Evolutionary conservation across 2,329 filamentous ascomycete genomes (phyloP).

Genomic region (Zymoseptoria pseudotritici): DNA sequence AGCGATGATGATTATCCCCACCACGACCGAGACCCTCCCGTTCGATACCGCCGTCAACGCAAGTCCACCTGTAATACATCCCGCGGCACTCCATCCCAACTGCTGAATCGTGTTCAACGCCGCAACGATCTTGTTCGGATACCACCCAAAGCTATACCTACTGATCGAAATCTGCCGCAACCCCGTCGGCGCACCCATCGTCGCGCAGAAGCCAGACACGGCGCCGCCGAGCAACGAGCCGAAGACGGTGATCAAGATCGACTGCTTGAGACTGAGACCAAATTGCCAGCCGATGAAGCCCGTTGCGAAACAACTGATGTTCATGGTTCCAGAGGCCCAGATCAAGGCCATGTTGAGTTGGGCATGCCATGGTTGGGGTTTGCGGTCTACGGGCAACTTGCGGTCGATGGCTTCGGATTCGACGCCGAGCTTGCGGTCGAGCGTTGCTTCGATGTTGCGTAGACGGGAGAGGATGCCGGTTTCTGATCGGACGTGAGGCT

Average conservation of each 20-base stretch:
- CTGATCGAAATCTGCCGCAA: slow-evolving; percentile 40
- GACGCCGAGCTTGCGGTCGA: slow-evolving; percentile 41
- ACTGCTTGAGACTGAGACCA: slow-evolving; percentile 39
- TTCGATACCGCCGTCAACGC: slow-evolving; percentile 36
- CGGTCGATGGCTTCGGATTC: slow-evolving; percentile 44
- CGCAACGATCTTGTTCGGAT: slow-evolving; percentile 42
- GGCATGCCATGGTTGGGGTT: slow-evolving; percentile 27
- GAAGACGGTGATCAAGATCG: slow-evolving; percentile 26
- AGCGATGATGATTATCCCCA: slow-evolving; percentile 39
- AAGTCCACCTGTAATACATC: slow-evolving; percentile 38
- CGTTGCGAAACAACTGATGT: slow-evolving; percentile 30
- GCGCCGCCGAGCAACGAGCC: slow-evolving; percentile 27
- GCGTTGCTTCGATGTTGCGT: slow-evolving; percentile 33
- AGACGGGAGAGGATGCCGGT: slow-evolving; percentile 28
- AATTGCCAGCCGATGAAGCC: slow-evolving; percentile 44
- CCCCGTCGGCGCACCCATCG: slow-evolving; percentile 28
- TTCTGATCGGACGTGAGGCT: slow-evolving; percentile 9
- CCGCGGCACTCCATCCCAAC: slow-evolving; percentile 36
- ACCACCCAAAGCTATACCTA: slow-evolving; percentile 46
- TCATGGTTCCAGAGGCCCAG: slow-evolving; percentile 32
- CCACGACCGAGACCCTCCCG: slow-evolving; percentile 37
- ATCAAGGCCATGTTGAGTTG: slow-evolving; percentile 28
- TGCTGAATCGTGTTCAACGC: slow-evolving; percentile 42
- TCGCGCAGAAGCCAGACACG: slow-evolving; percentile 29
- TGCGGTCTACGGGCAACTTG: slow-evolving; percentile 38